Evolutionary conservation across 2,329 filamentous ascomycete species (phyloP).

Genomic region (Cytospora schulzeri): DNA sequence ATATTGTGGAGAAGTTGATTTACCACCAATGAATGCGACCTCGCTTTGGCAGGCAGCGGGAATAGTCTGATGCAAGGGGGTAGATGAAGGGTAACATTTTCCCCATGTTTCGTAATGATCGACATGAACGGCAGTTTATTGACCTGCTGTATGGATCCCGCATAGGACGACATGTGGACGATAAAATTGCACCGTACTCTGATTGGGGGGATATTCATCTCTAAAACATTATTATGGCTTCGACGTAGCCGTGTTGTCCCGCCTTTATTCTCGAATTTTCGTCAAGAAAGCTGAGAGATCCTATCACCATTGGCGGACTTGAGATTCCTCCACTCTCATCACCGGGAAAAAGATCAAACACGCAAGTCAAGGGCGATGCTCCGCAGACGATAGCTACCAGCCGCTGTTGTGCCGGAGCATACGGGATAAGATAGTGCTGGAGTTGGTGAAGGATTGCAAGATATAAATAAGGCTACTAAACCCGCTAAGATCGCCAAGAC

Average conservation of each 20-base stretch:
- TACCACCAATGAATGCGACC: constrained; percentile 8
- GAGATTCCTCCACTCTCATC: constrained; percentile 1
- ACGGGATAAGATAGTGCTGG: not conserved
- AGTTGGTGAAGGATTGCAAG: not conserved
- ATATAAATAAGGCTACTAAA: constrained; percentile 15
- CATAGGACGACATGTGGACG: not conserved
- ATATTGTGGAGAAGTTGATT: not conserved
- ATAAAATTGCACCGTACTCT: not conserved
- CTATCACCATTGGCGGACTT: constrained; percentile 14
- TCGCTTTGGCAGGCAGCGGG: no score
- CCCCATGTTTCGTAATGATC: not conserved
- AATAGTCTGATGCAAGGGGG: not conserved
- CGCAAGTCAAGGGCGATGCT: not conserved
- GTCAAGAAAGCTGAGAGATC: not conserved
- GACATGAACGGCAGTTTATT: not conserved
- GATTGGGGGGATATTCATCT: not conserved
- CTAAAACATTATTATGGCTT: not conserved
- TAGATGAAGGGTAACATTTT: not conserved
- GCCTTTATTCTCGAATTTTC: not conserved
- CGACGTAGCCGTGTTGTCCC: not conserved
- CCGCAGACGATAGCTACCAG: not conserved
- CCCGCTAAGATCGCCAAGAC: constrained; percentile 9
- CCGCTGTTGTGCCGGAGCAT: not conserved
- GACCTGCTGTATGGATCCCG: not conserved
- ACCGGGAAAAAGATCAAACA: not conserved